These are phyloP conservation scores for Miamiensis avidus DNA, from an alignment of 169 alveolate genomes.

Conservation along the genomic window DNA sequence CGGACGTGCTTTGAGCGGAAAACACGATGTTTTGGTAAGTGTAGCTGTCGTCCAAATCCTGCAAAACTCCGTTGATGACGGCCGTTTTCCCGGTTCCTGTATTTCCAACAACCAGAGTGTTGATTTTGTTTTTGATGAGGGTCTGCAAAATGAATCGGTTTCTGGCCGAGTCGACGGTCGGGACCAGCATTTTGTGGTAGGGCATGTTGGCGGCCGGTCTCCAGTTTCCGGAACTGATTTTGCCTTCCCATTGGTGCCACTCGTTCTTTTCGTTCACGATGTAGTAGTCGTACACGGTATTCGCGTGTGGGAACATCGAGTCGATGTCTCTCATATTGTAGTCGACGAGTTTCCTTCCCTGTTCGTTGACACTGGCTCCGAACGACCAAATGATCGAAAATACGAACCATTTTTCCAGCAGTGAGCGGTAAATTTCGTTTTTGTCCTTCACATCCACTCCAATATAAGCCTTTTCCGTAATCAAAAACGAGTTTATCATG, in stretches of 20 bases:
- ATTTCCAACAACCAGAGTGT: constrained; percentile 89
- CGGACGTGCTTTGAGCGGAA: constrained; percentile 92
- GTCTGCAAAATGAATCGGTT: constrained; percentile 78
- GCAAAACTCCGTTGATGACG: constrained; percentile 78
- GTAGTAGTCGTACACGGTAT: constrained; percentile 91
- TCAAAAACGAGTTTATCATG: constrained; percentile 82
- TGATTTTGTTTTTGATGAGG: constrained; percentile 71
- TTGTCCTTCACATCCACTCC: constrained; percentile 48
- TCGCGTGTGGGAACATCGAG: constrained; percentile 88
- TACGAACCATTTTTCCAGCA: constrained; percentile 83
- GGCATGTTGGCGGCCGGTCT: constrained; percentile 79
- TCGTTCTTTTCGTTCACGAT: constrained; percentile 89
- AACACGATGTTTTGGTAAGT: constrained; percentile 85
- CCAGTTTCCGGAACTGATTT: constrained; percentile 71
- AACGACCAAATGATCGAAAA: constrained; percentile 92
- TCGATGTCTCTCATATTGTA: constrained; percentile 84
- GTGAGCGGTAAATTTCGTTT: constrained; percentile 60
- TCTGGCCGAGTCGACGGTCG: constrained; percentile 93
- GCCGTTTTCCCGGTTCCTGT: constrained; percentile 96
- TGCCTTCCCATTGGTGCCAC: constrained; percentile 86
- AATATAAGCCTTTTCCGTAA: constrained; percentile 54
- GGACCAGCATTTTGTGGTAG: constrained; percentile 89
- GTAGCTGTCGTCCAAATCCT: constrained; percentile 64
- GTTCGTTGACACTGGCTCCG: constrained; percentile 92
- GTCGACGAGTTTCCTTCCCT: constrained; percentile 82